Conservation (phyloP, 1,284 basidiomycete genomes). For the Ceraceosorus guamensis region DNA sequence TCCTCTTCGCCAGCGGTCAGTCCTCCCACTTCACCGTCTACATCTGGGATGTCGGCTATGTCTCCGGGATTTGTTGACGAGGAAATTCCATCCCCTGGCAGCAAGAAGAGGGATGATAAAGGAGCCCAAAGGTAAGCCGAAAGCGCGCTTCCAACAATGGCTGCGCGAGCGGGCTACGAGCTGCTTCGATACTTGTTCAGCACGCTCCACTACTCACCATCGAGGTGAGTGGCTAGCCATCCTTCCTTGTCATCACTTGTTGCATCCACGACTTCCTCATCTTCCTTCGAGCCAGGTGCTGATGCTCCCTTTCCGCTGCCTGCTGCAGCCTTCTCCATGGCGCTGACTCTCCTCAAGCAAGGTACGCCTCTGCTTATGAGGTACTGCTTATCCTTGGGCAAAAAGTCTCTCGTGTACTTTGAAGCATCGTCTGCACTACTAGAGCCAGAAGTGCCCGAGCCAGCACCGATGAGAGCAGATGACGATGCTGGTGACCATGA, state of each 20-base stretch:
- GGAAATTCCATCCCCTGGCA: too few species aligned
- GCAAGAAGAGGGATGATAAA: too few species aligned
- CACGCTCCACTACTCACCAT: slow-evolving; percentile 7
- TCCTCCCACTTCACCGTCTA: slow-evolving; percentile 15
- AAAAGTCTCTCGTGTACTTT: slow-evolving; percentile 78
- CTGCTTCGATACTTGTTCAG: slow-evolving; percentile 2
- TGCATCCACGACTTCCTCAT: slow-evolving; percentile 8
- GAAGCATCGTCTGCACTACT: slow-evolving; percentile 55
- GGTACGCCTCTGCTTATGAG: slow-evolving; percentile 57
- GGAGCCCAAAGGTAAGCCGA: too few species aligned
- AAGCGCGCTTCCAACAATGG: too few species aligned
- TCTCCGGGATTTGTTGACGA: slow-evolving; percentile 10
- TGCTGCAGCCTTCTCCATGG: slow-evolving; percentile 22
- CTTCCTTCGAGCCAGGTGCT: slow-evolving; percentile 8
- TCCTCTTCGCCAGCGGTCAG: slow-evolving; percentile 37
- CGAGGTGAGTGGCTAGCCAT: slow-evolving; percentile 16
- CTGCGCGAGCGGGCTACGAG: too few species aligned
- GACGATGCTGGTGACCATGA: slow-evolving; percentile 56
- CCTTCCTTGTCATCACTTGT: slow-evolving; percentile 10
- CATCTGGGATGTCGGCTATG: slow-evolving; percentile 40
- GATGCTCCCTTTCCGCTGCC: background rate
- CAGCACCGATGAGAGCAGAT: background rate
- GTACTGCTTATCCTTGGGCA: slow-evolving; percentile 92
- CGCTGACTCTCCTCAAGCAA: slow-evolving; percentile 39
- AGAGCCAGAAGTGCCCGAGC: background rate